Evolutionary conservation across 495 filamentous ascomycete species (phyloP), one percentile per base, ranked within the genome.

Genomic region (Tuber brumale): DNA sequence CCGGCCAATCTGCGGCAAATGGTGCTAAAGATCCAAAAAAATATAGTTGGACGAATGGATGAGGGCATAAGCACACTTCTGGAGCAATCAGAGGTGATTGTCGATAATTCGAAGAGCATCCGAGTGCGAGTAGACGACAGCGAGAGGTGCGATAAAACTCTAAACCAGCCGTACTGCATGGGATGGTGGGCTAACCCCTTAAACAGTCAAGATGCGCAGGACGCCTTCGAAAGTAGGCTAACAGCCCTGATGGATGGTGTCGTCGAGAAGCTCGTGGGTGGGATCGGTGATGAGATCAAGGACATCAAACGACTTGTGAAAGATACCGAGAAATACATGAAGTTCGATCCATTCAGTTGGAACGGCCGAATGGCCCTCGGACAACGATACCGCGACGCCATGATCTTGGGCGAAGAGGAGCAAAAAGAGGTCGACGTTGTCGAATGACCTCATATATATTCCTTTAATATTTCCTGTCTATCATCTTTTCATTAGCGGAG

Each of bases 261-360:
- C 66, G 81, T 83, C 70, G 81, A 81, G 74, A 83, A 83, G 57
- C 75, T 83, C 51, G 82, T 83, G 75, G 81, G 81, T 77, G 81
- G 81, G 70, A 82, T 83, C 74, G 81, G 81, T 72, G 78, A 82
- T 23, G 81, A 83, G 69, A 81, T 83, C 69, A 83, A 83, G 74
- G 81, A 83, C 51, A 83, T 83, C 70, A 83, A 83, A 75, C 82
- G 79, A 48, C 66, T 82, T 74, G 81, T 83, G 42, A 83, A 79
- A 44, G 81, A 83, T 35, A 83, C 78, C 44, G 81, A 83, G 43
- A 80, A 79, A 76, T 80, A 82, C 69, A 71, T 79, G 23, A 81
- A 78, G 42, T 75, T 76, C 72, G 81, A 83, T 39, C 81, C 81
- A 39, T 82, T 81, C 37, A 77, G 51, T 37, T 82, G 80, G 77